Evolutionary conservation across 1,284 basidiomycete genomes (phyloP).

Genomic region (Trametes pubescens): DNA sequence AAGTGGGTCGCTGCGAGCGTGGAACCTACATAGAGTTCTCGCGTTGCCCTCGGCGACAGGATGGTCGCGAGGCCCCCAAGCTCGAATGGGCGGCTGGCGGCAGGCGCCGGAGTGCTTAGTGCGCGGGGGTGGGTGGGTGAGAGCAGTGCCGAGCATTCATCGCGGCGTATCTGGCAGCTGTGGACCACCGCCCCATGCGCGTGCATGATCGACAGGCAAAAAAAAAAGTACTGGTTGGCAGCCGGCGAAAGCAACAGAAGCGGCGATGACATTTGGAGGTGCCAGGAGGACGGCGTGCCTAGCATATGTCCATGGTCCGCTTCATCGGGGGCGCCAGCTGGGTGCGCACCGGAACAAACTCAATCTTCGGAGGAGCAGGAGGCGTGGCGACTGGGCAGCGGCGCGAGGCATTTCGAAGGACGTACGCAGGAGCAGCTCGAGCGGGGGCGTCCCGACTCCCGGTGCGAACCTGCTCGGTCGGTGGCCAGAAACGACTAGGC

Average conservation of each 20-base stretch:
- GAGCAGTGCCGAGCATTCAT: slow-evolving; percentile 1
- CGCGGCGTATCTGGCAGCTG: not conserved
- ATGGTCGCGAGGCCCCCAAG: too few relatives aligned
- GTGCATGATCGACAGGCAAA: slow-evolving; percentile 4
- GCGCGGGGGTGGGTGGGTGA: not conserved
- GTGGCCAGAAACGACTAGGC: slow-evolving; percentile 3
- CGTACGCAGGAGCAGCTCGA: too few relatives aligned
- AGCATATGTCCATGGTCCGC: slow-evolving; percentile 1
- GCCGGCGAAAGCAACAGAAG: not conserved
- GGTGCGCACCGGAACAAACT: slow-evolving; percentile 20
- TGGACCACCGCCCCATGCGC: not conserved
- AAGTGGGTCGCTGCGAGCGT: too few relatives aligned
- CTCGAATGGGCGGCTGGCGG: not conserved
- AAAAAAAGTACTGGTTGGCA: not conserved
- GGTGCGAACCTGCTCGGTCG: not conserved
- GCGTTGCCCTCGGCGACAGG: too few relatives aligned
- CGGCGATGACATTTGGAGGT: not conserved
- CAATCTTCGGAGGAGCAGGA: slow-evolving; percentile 19
- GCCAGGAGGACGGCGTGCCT: slow-evolving; percentile 11
- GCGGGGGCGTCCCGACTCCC: not conserved
- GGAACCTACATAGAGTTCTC: too few relatives aligned
- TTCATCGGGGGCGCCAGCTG: slow-evolving; percentile 9
- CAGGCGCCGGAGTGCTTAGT: not conserved
- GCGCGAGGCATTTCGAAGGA: too few relatives aligned
- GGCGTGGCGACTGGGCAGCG: too few relatives aligned